Percentiles rank a stretch among this genome's conserved stretches.
Evolutionary conservation across 164 flowering plant genomes (phyloP).

Genomic region (Cinnamomum micranthum): DNA sequence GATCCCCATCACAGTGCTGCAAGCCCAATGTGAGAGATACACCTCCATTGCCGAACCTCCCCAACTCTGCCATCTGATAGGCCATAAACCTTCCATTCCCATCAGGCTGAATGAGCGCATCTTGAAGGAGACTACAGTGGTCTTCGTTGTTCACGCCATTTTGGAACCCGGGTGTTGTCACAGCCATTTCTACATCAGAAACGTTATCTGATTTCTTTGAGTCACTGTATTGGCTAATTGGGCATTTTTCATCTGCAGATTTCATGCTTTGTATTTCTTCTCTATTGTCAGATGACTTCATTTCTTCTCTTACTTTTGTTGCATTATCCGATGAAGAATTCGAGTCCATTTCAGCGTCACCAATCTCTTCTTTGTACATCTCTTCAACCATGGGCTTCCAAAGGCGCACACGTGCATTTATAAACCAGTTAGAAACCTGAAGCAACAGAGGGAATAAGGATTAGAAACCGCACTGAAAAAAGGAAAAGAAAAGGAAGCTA

Average conservation of each 20-base stretch:
- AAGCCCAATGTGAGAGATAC: slow-evolving; percentile 84
- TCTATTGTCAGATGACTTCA: slow-evolving; percentile 33
- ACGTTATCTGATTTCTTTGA: slow-evolving; percentile 29
- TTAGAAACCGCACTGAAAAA: neutral
- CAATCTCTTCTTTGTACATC: slow-evolving; percentile 91
- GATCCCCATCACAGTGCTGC: slow-evolving; percentile 64
- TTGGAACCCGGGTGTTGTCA: slow-evolving; percentile 23
- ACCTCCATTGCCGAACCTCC: slow-evolving; percentile 50
- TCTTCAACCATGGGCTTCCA: slow-evolving; percentile 99
- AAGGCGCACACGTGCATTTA: slow-evolving; percentile 90
- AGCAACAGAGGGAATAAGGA: slow-evolving; percentile 2
- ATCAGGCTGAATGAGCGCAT: slow-evolving; percentile 35
- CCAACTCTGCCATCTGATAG: slow-evolving; percentile 62
- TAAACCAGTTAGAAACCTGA: slow-evolving; percentile 98
- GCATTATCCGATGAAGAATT: slow-evolving; percentile 64
- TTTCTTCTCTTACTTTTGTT: slow-evolving; percentile 32
- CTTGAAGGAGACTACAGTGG: slow-evolving; percentile 39
- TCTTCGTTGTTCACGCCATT: slow-evolving; percentile 23
- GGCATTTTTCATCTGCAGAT: slow-evolving; percentile 27
- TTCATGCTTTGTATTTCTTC: slow-evolving; percentile 49
- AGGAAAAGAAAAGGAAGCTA: neutral
- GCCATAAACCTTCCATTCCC: slow-evolving; percentile 46
- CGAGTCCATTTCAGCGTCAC: slow-evolving; percentile 74
- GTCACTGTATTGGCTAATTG: slow-evolving; percentile 31
- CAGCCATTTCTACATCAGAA: slow-evolving; percentile 45